These are phyloP conservation scores for Tolypocladium tundrense DNA, from an alignment of 2,329 filamentous ascomycete genomes.

Conservation along the genomic window DNA sequence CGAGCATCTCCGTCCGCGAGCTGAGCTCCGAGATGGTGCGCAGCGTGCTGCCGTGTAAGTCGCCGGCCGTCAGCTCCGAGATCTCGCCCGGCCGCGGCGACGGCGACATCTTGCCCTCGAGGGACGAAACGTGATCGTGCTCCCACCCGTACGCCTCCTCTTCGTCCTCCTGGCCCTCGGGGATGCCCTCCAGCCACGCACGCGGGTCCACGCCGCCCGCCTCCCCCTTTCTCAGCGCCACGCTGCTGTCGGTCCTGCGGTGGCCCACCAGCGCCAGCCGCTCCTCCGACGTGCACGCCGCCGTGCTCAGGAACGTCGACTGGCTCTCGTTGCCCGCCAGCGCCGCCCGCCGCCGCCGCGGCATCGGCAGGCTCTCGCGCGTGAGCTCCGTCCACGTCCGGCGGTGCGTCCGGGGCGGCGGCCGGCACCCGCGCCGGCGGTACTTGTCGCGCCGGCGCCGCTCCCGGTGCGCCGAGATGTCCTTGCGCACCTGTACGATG, in stretches of 20 bases:
- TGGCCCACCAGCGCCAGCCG: background rate
- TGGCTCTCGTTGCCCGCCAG: background rate
- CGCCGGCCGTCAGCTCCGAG: too few relatives aligned
- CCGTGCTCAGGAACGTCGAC: background rate
- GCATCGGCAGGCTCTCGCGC: background rate
- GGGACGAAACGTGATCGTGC: background rate
- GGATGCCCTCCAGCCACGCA: background rate
- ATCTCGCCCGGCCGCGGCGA: background rate
- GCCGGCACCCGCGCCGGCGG: background rate
- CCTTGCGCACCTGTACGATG: constrained; percentile 2
- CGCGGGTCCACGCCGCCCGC: background rate
- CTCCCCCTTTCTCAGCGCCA: background rate
- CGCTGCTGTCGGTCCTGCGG: background rate
- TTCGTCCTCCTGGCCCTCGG: background rate
- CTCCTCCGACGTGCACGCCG: background rate
- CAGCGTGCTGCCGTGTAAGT: too few relatives aligned
- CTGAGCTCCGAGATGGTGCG: background rate
- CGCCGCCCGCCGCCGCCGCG: background rate
- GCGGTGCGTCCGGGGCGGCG: background rate
- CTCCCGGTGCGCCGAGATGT: background rate
- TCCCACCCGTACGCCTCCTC: background rate
- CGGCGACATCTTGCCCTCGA: background rate
- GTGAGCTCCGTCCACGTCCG: background rate
- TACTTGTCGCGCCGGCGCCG: background rate
- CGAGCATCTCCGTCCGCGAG: background rate